A percentile compares a stretch with the other conserved stretches of the same genome.
Conservation (phyloP, 345 rosid genomes). For the Triadica sebifera region DNA sequence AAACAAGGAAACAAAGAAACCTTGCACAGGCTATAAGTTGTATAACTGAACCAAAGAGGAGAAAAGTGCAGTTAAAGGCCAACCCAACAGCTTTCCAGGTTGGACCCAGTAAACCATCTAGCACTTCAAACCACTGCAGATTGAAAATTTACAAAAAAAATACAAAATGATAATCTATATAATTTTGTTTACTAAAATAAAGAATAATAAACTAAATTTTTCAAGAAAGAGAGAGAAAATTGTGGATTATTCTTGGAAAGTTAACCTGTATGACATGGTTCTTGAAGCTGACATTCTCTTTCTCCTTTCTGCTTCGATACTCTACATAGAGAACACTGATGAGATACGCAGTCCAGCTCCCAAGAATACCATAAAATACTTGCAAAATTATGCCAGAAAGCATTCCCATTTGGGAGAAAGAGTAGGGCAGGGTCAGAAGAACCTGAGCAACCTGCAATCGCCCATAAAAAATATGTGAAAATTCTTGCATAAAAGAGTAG, state of each 20-base stretch:
- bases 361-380: conserved; percentile 68
- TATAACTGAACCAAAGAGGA: conserved; percentile 81
- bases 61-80: conserved; percentile 81
- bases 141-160: background rate
- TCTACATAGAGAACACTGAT: conserved; percentile 77
- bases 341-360: conserved; percentile 93
- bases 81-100: conserved; percentile 79
- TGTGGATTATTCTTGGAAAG: conserved; percentile 19
- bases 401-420: conserved; percentile 90
- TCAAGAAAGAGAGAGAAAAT: background rate
- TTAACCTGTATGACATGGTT: conserved; percentile 86
- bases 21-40: conserved; percentile 88
- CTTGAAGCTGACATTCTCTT: conserved; percentile 77
- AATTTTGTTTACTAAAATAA: background rate
- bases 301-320: conserved; percentile 72
- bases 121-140: conserved; percentile 82
- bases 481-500: background rate
- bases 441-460: conserved; percentile 79
- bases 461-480: background rate
- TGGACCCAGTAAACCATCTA: conserved; percentile 78
- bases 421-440: conserved; percentile 77
- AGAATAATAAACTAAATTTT: background rate
- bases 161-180: background rate
- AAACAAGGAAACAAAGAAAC: conserved; percentile 28
- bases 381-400: conserved; percentile 74